Evolutionary conservation across 2,329 filamentous ascomycete genomes (phyloP).

Genomic region (Simplicillium aogashimaense): DNA sequence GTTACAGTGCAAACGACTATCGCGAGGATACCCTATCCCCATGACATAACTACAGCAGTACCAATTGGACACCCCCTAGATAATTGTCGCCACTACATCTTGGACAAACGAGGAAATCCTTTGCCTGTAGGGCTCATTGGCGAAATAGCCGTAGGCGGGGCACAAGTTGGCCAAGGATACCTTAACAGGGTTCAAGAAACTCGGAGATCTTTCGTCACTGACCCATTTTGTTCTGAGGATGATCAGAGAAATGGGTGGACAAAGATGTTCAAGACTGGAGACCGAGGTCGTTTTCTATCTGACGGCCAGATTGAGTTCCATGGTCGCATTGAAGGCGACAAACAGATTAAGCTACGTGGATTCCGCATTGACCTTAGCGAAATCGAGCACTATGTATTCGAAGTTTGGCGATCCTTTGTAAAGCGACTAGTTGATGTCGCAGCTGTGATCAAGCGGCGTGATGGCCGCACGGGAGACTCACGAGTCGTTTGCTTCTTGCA

Average conservation of each 20-base stretch:
- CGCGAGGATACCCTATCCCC: constrained; percentile 9
- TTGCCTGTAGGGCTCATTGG: constrained; percentile 26
- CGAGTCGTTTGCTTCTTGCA: constrained; percentile 14
- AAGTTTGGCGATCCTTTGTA: constrained; percentile 12
- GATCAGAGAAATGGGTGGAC: constrained; percentile 13
- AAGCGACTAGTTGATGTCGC: too few relatives aligned
- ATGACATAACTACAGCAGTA: constrained; percentile 8
- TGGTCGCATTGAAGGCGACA: constrained; percentile 27
- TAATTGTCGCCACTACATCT: constrained; percentile 26
- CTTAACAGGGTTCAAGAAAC: constrained; percentile 32
- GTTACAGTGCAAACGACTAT: constrained; percentile 14
- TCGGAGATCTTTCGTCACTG: neutral
- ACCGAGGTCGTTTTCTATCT: constrained; percentile 23
- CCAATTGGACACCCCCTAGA: constrained; percentile 14
- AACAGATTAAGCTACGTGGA: constrained; percentile 20
- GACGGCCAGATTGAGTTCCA: constrained; percentile 25
- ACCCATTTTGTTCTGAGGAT: neutral
- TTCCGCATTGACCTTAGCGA: constrained; percentile 29
- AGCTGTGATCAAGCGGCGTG: constrained; percentile 6
- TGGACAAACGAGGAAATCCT: constrained; percentile 25
- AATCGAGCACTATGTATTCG: constrained; percentile 17
- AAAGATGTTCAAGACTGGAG: constrained; percentile 31
- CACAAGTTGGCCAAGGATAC: constrained; percentile 15
- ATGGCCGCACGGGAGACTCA: constrained; percentile 9
- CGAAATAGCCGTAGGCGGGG: constrained; percentile 30